phyloP scores from a whole-genome alignment of 2,329 filamentous ascomycete genomes.

The Fusarium sp. region DNA sequence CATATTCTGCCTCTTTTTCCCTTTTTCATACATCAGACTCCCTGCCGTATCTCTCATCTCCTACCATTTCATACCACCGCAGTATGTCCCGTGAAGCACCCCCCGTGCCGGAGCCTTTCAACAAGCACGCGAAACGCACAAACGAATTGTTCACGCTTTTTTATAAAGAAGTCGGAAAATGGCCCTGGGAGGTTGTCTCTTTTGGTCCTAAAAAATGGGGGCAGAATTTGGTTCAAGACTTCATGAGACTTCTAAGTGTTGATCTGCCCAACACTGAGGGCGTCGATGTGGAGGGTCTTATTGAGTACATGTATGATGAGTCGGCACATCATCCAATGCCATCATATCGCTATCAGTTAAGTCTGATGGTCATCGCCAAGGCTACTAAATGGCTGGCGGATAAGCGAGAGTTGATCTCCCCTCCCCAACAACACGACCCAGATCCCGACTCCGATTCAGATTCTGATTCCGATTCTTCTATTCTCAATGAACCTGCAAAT shows the following conservation, averaged over 20 bases:
- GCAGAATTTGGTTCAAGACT: neutral
- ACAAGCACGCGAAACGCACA: rapidly evolving
- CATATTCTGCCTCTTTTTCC: too few relatives aligned
- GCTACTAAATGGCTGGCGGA: conserved; percentile 8
- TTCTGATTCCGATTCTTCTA: neutral
- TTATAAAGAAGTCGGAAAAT: neutral
- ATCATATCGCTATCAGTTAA: neutral
- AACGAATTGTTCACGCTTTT: neutral
- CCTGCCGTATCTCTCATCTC: too few relatives aligned
- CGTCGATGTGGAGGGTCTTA: neutral
- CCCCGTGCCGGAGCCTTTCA: neutral
- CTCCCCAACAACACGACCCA: too few relatives aligned
- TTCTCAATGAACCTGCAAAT: neutral
- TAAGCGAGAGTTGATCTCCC: neutral
- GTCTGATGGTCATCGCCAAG: neutral
- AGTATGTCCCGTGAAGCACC: neutral
- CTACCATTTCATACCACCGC: neutral
- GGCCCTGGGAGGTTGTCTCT: conserved; percentile 11
- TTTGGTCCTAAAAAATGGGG: conserved; percentile 5
- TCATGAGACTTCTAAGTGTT: neutral
- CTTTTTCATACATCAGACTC: too few relatives aligned
- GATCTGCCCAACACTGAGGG: neutral
- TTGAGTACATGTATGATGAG: neutral
- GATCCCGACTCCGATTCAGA: neutral
- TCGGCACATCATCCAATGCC: neutral